These are phyloP conservation scores for Trichoderma gracile DNA, from an alignment of 2,329 filamentous ascomycete genomes.

Conservation along the genomic window DNA sequence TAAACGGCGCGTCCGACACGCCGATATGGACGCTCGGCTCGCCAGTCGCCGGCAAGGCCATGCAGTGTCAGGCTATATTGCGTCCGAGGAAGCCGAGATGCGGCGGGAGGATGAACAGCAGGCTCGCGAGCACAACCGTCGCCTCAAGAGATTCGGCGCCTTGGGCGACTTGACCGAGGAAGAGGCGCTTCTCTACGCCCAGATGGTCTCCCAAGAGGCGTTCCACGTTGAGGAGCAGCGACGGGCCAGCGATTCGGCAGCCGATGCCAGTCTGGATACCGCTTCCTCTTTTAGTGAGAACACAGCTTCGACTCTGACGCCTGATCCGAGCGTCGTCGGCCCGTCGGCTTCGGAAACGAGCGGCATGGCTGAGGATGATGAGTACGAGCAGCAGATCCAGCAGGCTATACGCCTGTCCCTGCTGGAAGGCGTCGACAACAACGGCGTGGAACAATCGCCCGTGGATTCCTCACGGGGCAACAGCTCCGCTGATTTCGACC, in stretches of 20 bases:
- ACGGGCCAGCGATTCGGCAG: constrained; percentile 54
- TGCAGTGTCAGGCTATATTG: constrained; percentile 78
- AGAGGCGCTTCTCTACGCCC: constrained; percentile 64
- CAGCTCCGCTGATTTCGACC: constrained; percentile 53
- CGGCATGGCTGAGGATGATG: constrained; percentile 38
- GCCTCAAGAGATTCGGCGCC: constrained; percentile 75
- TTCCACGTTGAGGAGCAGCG: constrained; percentile 59
- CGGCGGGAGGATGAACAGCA: constrained; percentile 69
- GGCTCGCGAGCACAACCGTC: constrained; percentile 65
- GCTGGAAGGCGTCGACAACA: constrained; percentile 51
- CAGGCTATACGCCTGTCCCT: constrained; percentile 63
- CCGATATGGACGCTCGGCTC: constrained; percentile 53
- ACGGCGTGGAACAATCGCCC: constrained; percentile 50
- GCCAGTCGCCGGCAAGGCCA: constrained; percentile 59
- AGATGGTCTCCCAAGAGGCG: constrained; percentile 65
- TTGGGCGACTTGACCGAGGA: constrained; percentile 67
- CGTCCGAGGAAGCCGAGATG: constrained; percentile 80
- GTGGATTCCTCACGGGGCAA: constrained; percentile 36
- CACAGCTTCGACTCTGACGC: constrained; percentile 52
- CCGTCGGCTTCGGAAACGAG: constrained; percentile 37
- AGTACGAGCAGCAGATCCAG: constrained; percentile 63
- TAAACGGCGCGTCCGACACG: constrained; percentile 76
- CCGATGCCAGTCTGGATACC: constrained; percentile 48
- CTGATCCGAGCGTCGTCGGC: constrained; percentile 52
- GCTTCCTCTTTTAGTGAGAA: constrained; percentile 46